phyloP scores from a whole-genome alignment of 2,329 filamentous ascomycete genomes.

The Paraphoma chrysanthemicola region DNA sequence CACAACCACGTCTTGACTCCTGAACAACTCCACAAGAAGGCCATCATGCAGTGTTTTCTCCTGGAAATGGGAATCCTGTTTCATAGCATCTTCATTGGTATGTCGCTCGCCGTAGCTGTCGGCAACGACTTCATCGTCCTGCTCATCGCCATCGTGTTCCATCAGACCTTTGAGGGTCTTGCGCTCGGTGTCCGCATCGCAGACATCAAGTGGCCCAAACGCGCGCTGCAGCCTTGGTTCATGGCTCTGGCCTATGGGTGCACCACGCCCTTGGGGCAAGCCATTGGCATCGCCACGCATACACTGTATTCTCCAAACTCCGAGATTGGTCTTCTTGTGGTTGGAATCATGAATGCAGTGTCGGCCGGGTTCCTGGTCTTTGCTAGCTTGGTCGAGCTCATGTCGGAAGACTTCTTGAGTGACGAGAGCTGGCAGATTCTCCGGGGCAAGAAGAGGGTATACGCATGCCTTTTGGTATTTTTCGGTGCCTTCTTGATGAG shows the following conservation, averaged over 20 bases:
- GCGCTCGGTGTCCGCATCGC: conserved; percentile 86
- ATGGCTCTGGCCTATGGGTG: conserved; percentile 80
- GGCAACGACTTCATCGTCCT: conserved; percentile 62
- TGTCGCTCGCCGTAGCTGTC: conserved; percentile 65
- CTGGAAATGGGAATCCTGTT: conserved; percentile 68
- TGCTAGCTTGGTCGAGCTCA: conserved; percentile 81
- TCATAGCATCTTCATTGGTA: conserved; percentile 68
- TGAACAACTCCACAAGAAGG: conserved; percentile 37
- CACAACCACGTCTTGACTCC: conserved; percentile 17
- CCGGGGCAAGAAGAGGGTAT: conserved; percentile 65
- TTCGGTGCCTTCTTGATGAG: conserved; percentile 73
- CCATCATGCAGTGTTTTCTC: conserved; percentile 45
- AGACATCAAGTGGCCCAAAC: conserved; percentile 64
- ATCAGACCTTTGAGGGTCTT: conserved; percentile 85
- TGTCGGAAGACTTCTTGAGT: conserved; percentile 83
- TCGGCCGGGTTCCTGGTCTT: conserved; percentile 82
- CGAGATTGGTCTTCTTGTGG: conserved; percentile 77
- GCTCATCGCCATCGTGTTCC: conserved; percentile 67
- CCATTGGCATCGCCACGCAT: conserved; percentile 79
- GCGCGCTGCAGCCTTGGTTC: conserved; percentile 61
- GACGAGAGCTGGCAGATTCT: conserved; percentile 76
- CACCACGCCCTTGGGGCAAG: conserved; percentile 79
- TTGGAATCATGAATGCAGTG: conserved; percentile 87
- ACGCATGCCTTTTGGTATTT: conserved; percentile 70
- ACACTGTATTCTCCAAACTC: conserved; percentile 81